A percentile compares a stretch with the other conserved stretches of the same genome.
Conservation (phyloP, 805 yeast genomes). For the Ogataea pignaliae region DNA sequence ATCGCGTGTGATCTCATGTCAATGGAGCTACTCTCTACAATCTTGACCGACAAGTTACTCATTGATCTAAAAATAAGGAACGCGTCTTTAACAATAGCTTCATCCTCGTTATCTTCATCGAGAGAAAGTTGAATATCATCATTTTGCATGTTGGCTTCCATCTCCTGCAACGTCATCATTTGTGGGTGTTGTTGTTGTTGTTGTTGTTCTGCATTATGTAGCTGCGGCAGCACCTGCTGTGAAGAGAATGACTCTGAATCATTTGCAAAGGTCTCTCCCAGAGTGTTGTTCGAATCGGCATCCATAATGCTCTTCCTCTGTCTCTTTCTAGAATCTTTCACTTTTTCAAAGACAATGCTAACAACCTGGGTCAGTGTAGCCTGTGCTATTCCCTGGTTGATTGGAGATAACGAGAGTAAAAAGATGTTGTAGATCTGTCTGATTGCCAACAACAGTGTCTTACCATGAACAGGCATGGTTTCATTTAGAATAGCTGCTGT, state of each 20-base stretch:
- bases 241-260: background rate
- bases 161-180: slow-evolving; percentile 50
- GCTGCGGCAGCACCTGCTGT: too few relatives aligned
- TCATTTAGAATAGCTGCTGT: slow-evolving; percentile 84
- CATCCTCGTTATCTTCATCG: slow-evolving; percentile 52
- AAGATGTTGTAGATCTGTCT: slow-evolving; percentile 92
- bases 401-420: slow-evolving; percentile 71
- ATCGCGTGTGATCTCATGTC: slow-evolving; percentile 91
- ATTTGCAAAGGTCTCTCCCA: too few relatives aligned
- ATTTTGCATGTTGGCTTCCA: slow-evolving; percentile 47
- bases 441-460: slow-evolving; percentile 80
- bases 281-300: slow-evolving; percentile 1
- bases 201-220: background rate
- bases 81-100: slow-evolving; percentile 80
- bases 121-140: slow-evolving; percentile 52
- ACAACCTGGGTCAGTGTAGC: slow-evolving; percentile 92
- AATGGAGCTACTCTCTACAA: slow-evolving; percentile 67
- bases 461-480: slow-evolving; percentile 83
- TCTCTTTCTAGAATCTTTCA: slow-evolving; percentile 18
- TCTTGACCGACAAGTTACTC: slow-evolving; percentile 87
- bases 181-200: slow-evolving; percentile 4
- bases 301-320: background rate
- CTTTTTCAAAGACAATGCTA: slow-evolving; percentile 76
- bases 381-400: slow-evolving; percentile 92
- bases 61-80: slow-evolving; percentile 89